A percentile compares a stretch with the other conserved stretches of the same genome.
These are phyloP conservation scores for Hirsutella thompsonii DNA, from an alignment of 2,329 filamentous ascomycete genomes.

Conservation along the genomic window DNA sequence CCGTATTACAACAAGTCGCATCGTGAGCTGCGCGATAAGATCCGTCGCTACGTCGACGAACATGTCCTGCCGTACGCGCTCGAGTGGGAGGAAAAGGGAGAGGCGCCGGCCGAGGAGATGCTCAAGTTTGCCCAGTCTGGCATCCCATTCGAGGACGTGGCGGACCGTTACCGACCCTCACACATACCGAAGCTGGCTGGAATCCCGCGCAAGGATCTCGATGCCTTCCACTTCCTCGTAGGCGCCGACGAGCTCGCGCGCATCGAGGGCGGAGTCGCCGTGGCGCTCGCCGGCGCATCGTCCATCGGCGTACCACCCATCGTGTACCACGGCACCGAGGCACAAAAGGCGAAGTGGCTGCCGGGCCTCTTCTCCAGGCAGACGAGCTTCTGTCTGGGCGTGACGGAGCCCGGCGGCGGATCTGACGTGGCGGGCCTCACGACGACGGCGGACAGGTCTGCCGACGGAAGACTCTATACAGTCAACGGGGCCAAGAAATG, in stretches of 20 bases:
- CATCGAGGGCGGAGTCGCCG: conserved; percentile 42
- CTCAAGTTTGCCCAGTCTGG: conserved; percentile 24
- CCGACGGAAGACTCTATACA: conserved; percentile 37
- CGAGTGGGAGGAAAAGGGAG: conserved; percentile 49
- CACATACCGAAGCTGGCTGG: conserved; percentile 21
- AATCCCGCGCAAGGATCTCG: conserved; percentile 33
- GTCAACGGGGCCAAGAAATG: conserved; percentile 59
- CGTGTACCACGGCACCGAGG: conserved; percentile 45
- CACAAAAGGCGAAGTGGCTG: conserved; percentile 35
- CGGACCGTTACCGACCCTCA: conserved; percentile 20
- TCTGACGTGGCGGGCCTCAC: conserved; percentile 52
- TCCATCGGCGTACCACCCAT: conserved; percentile 52
- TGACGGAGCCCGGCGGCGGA: conserved; percentile 49
- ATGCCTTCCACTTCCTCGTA: conserved; percentile 43
- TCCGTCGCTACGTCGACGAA: conserved; percentile 46
- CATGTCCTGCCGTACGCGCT: conserved; percentile 44
- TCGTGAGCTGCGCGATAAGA: conserved; percentile 38
- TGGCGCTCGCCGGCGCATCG: conserved; percentile 44
- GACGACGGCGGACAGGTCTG: conserved; percentile 38
- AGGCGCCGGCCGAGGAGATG: conserved; percentile 31
- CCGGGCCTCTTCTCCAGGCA: conserved; percentile 44
- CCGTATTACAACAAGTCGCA: conserved; percentile 55
- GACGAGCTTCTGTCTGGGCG: conserved; percentile 49
- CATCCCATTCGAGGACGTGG: conserved; percentile 22
- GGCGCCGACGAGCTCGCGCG: conserved; percentile 41